phyloP scores from a whole-genome alignment of 2,329 filamentous ascomycete genomes.

The Cadophora malorum region DNA sequence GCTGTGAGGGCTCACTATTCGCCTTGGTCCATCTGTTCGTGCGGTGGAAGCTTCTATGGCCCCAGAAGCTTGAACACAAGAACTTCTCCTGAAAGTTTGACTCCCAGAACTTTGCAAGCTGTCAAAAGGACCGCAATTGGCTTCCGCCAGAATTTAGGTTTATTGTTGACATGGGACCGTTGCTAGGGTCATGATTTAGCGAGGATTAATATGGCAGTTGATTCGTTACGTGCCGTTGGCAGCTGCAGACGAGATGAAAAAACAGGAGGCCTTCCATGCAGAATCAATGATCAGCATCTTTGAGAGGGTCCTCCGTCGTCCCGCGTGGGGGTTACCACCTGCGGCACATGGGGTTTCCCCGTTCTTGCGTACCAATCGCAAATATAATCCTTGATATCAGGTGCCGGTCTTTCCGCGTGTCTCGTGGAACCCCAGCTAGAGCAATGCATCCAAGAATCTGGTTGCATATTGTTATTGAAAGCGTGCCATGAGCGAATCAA shows the following conservation, averaged over 20 bases:
- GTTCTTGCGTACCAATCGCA: background rate
- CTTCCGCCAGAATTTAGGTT: background rate
- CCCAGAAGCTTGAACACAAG: background rate
- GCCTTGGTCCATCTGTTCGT: background rate
- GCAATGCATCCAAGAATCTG: background rate
- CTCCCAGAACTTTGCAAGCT: background rate
- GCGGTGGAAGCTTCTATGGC: background rate
- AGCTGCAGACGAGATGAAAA: background rate
- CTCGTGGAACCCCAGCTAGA: background rate
- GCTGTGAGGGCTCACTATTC: background rate
- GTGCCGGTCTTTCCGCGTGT: background rate
- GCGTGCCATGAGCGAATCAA: background rate
- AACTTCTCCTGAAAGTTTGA: background rate
- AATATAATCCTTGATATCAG: background rate
- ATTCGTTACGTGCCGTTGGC: background rate
- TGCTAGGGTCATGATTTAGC: background rate
- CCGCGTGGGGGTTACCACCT: background rate
- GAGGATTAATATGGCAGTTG: background rate
- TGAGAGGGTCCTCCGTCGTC: background rate
- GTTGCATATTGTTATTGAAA: background rate
- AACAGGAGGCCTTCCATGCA: background rate
- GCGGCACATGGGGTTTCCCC: background rate
- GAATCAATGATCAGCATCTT: background rate
- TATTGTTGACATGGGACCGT: conserved; percentile 2
- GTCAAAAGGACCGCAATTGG: background rate